Conservation (phyloP, 345 rosid species). For the Psidium friedrichsthalianum region DNA sequence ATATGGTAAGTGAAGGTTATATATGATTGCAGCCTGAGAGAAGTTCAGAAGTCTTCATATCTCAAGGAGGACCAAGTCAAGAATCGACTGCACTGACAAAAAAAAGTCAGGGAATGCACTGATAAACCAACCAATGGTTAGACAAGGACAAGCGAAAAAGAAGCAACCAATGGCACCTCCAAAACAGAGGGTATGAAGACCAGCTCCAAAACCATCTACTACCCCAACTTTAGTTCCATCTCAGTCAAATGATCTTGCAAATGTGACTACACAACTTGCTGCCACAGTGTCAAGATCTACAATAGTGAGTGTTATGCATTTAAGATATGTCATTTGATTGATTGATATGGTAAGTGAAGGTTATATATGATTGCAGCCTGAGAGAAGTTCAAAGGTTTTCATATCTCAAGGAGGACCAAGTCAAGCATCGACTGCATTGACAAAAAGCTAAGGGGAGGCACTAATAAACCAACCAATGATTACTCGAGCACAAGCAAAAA, state of each 20-base stretch:
- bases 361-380: no score
- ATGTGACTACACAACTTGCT: neutral
- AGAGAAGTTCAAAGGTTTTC: no score
- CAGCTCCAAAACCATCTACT: rapidly evolving
- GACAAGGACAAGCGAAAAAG: neutral
- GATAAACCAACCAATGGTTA: neutral
- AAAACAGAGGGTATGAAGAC: neutral
- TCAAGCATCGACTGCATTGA: no score
- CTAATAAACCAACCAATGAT: no score
- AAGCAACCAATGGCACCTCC: neutral
- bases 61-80: neutral
- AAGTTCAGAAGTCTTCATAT: neutral
- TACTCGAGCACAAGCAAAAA: no score
- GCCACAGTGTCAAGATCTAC: neutral
- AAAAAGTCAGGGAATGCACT: neutral
- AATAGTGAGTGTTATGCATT: neutral
- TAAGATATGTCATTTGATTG: neutral
- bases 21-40: neutral
- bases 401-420: no score
- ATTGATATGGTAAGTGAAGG: no score
- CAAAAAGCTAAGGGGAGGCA: no score
- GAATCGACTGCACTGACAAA: neutral
- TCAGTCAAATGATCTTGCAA: neutral
- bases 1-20: neutral
- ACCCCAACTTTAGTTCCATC: neutral